phyloP scores from a whole-genome alignment of 495 filamentous ascomycete genomes.

The Penicillium longicatenatum region DNA sequence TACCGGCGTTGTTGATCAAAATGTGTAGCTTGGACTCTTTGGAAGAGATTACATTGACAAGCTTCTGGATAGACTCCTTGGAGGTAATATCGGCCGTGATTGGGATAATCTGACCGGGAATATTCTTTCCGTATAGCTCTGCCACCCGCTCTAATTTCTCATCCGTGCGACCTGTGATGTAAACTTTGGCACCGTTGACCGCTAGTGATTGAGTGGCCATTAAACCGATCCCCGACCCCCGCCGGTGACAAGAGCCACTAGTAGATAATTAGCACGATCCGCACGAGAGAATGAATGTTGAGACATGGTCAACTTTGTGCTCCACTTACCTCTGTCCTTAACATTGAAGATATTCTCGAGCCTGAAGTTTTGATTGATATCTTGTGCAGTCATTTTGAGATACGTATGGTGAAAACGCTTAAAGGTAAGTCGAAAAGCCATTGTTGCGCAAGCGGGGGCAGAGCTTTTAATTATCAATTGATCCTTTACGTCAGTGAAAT shows the following conservation, averaged over 20 bases:
- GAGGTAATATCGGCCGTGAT: constrained; percentile 51
- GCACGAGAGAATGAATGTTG: not conserved
- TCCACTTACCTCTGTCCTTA: constrained; percentile 43
- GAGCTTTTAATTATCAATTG: too few relatives aligned
- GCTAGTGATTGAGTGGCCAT: constrained; percentile 61
- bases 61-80: constrained; percentile 46
- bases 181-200: constrained; percentile 61
- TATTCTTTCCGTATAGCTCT: constrained; percentile 44
- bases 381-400: constrained; percentile 1
- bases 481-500: too few relatives aligned
- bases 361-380: constrained; percentile 53
- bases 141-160: constrained; percentile 58
- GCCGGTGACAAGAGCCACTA: constrained; percentile 58
- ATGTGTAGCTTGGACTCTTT: constrained; percentile 51
- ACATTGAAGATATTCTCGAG: constrained; percentile 57
- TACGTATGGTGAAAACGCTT: too few relatives aligned
- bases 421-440: too few relatives aligned
- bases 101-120: constrained; percentile 59
- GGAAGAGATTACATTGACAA: constrained; percentile 46
- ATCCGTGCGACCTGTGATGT: constrained; percentile 59
- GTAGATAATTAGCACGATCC: not conserved
- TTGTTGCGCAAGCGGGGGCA: too few relatives aligned
- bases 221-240: constrained; percentile 54
- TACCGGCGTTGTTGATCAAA: constrained; percentile 61
- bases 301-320: not conserved